phyloP scores from a whole-genome alignment of 148 eudicot genomes.

The Camellia granthamiana region DNA sequence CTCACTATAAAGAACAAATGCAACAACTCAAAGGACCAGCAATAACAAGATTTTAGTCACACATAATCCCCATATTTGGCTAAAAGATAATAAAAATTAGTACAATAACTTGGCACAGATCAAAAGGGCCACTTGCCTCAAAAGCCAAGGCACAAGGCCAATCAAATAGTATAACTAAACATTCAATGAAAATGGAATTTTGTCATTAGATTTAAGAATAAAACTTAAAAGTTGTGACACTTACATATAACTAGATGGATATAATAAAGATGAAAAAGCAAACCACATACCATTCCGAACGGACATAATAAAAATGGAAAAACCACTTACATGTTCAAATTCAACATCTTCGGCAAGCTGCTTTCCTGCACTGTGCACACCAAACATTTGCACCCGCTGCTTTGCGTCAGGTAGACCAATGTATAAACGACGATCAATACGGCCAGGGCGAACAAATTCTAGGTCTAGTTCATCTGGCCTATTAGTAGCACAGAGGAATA shows the following conservation, averaged over 20 bases:
- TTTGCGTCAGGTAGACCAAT: constrained; percentile 90
- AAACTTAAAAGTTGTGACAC: background rate
- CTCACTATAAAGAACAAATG: background rate
- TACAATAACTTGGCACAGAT: background rate
- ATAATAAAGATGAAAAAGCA: background rate
- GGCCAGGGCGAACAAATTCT: constrained; percentile 80
- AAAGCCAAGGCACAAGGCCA: background rate
- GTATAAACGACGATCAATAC: constrained; percentile 86
- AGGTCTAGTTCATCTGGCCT: constrained; percentile 85
- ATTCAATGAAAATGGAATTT: background rate
- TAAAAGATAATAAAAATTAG: background rate
- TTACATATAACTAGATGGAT: background rate
- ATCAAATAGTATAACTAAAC: background rate
- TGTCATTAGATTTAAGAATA: background rate
- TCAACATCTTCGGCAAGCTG: constrained; percentile 82
- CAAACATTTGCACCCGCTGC: constrained; percentile 85
- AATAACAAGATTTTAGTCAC: background rate
- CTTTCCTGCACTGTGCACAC: constrained; percentile 79
- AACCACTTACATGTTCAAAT: constrained; percentile 57
- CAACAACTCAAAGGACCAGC: background rate
- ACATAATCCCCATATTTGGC: background rate
- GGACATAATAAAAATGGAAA: background rate
- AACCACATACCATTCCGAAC: background rate
- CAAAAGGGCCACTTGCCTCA: background rate
- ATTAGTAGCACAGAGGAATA: constrained; percentile 94